Base-by-base conservation (phyloP, 2,329 filamentous ascomycete genomes). In the Trichoderma sp. region DNA sequence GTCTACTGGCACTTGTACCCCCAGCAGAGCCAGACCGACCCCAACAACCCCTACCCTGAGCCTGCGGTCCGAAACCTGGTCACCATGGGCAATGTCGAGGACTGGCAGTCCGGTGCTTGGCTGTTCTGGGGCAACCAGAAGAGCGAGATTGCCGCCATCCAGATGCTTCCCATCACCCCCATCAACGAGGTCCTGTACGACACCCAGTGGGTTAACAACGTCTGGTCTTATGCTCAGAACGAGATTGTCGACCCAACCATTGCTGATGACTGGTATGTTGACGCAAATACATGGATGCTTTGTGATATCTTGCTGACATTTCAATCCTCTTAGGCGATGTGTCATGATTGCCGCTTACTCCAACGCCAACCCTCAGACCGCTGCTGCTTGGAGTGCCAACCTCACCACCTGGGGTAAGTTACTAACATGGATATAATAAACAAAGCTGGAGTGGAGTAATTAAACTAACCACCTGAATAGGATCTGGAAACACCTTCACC, bases 1-100 rank as follows among this genome's bases (percentile, higher is more conserved):
- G 73, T 73, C 28, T 78, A 78, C 73, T 77, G 76, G 73, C 74
- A 76, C 58, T 62, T 78, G 6, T 73, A 76, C 71, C 73, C 74
- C 15, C 66, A 73, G 58, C 67, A 74, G 63, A 71, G 71, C 56
- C 18, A 56, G n/a, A 74, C 68, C 12, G 76, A 73, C 26, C 74
- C 70, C 51, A 72, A 77, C 72, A 75, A 76, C 68, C 71, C 75
- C 15, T 76, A 77, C 70, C 77, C 77, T 3, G 76, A 77, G 39
- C 68, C 70, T 11, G 74, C 58, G 18, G 72, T 73, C 56, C 74
- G 73, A 47, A 70, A 51, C 32, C 53, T 74, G 60, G 72, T 73
- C 15, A 73, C 73, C 24, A 76, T 76, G 60, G 75, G 76, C 53
- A 77, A 76, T 36, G 74, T 77, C 1, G 71, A 73, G 70, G 76